phyloP scores from a whole-genome alignment of 1,139 yeast genomes.

The Candida glucosophila region DNA sequence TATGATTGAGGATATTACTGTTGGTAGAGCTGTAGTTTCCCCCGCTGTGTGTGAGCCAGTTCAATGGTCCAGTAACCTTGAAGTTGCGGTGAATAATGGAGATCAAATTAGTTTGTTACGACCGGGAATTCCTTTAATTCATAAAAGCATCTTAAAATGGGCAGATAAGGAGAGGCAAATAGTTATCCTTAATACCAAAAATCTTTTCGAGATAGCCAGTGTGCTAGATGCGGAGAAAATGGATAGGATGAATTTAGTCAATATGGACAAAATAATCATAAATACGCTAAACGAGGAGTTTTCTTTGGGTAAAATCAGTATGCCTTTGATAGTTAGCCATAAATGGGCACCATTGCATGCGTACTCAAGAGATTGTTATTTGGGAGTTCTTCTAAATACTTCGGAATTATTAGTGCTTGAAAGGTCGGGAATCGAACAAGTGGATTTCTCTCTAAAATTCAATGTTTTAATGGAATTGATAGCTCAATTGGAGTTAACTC shows the following conservation, averaged over 20 bases:
- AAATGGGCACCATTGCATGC: constrained; percentile 24
- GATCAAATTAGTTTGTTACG: constrained; percentile 27
- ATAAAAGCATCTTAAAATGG: constrained; percentile 15
- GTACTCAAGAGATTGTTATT: constrained; percentile 18
- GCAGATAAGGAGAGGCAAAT: constrained; percentile 4
- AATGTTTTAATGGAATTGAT: constrained; percentile 21
- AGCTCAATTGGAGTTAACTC: constrained; percentile 11
- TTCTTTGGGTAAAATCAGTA: constrained; percentile 21
- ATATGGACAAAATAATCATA: constrained; percentile 18
- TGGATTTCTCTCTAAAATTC: constrained; percentile 16
- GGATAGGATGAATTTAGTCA: constrained; percentile 21
- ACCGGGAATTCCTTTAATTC: constrained; percentile 32
- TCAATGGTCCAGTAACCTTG: constrained; percentile 30
- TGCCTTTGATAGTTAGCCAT: constrained; percentile 27
- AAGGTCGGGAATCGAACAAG: constrained; percentile 15
- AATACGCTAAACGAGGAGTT: constrained; percentile 22
- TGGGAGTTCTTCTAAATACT: constrained; percentile 30
- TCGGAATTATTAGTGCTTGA: constrained; percentile 29
- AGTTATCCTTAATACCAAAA: constrained; percentile 18
- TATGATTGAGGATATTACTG: constrained; percentile 13
- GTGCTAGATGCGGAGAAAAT: constrained; percentile 22
- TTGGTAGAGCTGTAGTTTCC: constrained; percentile 17
- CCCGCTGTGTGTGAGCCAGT: constrained; percentile 20
- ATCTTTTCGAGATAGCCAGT: constrained; percentile 19
- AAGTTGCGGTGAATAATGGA: constrained; percentile 30